Conservation (phyloP, 768 basidiomycete species). For the Tylopilus intermedius region DNA sequence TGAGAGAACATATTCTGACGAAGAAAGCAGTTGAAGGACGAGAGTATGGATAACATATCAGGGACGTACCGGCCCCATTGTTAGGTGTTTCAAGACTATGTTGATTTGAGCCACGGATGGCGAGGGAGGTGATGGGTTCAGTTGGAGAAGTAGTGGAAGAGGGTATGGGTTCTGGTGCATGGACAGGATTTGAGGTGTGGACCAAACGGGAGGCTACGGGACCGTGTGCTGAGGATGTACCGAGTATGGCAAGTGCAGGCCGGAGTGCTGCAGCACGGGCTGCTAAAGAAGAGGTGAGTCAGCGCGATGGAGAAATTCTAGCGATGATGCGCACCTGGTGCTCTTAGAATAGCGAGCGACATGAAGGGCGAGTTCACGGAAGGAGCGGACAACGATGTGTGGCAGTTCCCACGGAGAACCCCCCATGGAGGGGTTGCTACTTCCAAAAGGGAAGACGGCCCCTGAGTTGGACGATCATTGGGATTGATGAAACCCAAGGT, state of each 20-base stretch:
- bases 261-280: constrained; percentile 41
- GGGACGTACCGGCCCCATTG: constrained; percentile 76
- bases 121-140: constrained; percentile 65
- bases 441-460: background rate
- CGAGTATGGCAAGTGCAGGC: constrained; percentile 40
- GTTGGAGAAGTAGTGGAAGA: constrained; percentile 40
- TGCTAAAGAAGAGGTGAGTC: background rate
- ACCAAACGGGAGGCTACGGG: constrained; percentile 48
- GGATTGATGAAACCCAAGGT: background rate
- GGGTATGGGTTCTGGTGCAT: constrained; percentile 37
- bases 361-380: constrained; percentile 17
- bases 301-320: constrained; percentile 30
- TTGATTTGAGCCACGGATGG: constrained; percentile 78
- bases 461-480: constrained; percentile 9
- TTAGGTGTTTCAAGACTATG: constrained; percentile 80
- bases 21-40: background rate
- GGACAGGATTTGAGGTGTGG: constrained; percentile 47
- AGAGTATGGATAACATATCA: background rate
- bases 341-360: constrained; percentile 42
- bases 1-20: constrained; percentile 88
- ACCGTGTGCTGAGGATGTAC: constrained; percentile 26
- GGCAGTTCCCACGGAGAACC: constrained; percentile 14
- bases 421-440: constrained; percentile 7
- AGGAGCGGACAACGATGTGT: background rate
- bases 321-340: constrained; percentile 27